Percentiles rank a stretch among this genome's conserved stretches.
Conservation (phyloP, 73 alveolate species). For the Symbiodinium natans region DNA sequence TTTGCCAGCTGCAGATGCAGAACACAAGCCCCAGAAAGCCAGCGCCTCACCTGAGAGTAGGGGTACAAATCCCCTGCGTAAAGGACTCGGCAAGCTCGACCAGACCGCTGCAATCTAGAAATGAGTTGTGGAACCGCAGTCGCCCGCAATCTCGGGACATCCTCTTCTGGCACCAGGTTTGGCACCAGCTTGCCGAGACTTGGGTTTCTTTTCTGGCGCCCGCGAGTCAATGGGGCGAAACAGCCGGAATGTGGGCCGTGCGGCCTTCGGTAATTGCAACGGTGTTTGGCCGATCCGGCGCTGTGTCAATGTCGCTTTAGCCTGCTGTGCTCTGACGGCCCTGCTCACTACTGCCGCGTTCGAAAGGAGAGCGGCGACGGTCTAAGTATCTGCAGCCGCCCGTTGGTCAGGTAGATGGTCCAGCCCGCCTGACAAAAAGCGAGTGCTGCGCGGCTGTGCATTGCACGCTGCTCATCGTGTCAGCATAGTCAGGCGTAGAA, state of each 20-base stretch:
- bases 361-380: not conserved
- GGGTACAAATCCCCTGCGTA: not conserved
- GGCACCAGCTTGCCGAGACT: not conserved
- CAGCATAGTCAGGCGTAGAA: too few relatives aligned
- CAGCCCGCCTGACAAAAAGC: not conserved
- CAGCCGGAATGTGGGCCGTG: conserved; percentile 1
- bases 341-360: too few relatives aligned
- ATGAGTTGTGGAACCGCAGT: not conserved
- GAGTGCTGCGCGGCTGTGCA: not conserved
- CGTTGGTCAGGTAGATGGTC: not conserved
- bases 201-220: too few relatives aligned
- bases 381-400: not conserved
- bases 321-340: too few relatives aligned
- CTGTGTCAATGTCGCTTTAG: too few relatives aligned
- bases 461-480: too few relatives aligned
- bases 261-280: not conserved
- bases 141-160: not conserved
- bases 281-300: too few relatives aligned
- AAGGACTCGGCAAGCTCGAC: too few relatives aligned
- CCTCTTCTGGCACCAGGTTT: not conserved
- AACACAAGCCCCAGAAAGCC: too few relatives aligned
- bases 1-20: too few relatives aligned
- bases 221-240: not conserved
- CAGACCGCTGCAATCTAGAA: not conserved
- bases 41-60: too few relatives aligned